Conservation (phyloP, 1,284 basidiomycete genomes). For the Flammula alnicola region DNA sequence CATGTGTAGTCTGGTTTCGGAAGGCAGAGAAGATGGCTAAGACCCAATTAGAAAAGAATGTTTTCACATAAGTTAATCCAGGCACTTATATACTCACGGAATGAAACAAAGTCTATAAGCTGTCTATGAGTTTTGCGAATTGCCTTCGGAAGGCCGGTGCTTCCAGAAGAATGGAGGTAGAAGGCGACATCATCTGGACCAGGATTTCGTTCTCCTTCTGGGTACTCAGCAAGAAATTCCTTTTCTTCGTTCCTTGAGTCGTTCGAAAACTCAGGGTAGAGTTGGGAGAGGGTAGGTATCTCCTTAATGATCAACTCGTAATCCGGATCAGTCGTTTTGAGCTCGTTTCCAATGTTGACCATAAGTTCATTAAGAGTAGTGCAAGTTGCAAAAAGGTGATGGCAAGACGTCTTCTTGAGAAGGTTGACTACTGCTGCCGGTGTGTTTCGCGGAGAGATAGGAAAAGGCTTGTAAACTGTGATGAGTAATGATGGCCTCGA, state of each 20-base stretch:
- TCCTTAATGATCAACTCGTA: slow-evolving; percentile 27
- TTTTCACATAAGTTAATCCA: no score
- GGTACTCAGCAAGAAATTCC: slow-evolving; percentile 6
- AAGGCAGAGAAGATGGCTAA: slow-evolving; percentile 5
- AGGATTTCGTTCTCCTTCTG: slow-evolving; percentile 1
- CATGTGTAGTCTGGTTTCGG: slow-evolving; percentile 18
- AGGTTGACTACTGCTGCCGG: slow-evolving; percentile 30
- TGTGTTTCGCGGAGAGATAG: slow-evolving; percentile 36
- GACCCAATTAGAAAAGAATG: no score
- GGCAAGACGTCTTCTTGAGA: slow-evolving; percentile 28
- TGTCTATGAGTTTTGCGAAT: slow-evolving; percentile 22
- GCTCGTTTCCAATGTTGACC: slow-evolving; percentile 15
- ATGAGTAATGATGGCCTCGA: slow-evolving; percentile 2
- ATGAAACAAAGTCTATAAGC: slow-evolving; percentile 19
- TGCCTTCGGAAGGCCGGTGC: slow-evolving; percentile 28
- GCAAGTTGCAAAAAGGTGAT: slow-evolving; percentile 29
- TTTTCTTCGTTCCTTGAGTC: neutral
- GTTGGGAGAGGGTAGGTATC: slow-evolving; percentile 18
- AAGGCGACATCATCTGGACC: slow-evolving; percentile 17
- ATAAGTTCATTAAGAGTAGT: slow-evolving; percentile 27
- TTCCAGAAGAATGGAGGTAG: slow-evolving; percentile 30
- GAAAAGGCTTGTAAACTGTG: slow-evolving; percentile 33
- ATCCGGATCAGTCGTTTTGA: slow-evolving; percentile 12
- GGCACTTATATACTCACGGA: slow-evolving; percentile 14
- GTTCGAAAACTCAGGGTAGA: slow-evolving; percentile 6